A percentile compares a stretch with the other conserved stretches of the same genome.
Conservation (phyloP, 2,329 filamentous ascomycete genomes). For the Chalaropsis thielavioides region DNA sequence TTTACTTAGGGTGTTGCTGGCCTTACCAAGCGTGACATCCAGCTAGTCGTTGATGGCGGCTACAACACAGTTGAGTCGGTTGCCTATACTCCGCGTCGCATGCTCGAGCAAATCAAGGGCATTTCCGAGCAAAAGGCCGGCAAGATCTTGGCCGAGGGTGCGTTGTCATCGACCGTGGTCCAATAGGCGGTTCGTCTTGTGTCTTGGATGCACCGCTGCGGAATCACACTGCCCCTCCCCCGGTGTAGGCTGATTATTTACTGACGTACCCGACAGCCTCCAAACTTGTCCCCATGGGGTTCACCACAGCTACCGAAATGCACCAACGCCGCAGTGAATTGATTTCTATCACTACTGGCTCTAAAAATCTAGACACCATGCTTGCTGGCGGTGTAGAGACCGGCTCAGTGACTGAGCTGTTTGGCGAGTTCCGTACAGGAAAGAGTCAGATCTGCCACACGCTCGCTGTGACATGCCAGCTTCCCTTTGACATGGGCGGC, state of each 20-base stretch:
- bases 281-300: constrained; percentile 95
- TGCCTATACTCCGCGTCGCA: constrained; percentile 73
- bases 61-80: constrained; percentile 93
- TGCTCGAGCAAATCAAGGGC: constrained; percentile 89
- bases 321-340: constrained; percentile 91
- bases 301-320: constrained; percentile 98
- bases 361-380: constrained; percentile 90
- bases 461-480: constrained; percentile 90
- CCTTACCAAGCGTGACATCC: constrained; percentile 88
- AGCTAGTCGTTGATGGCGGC: constrained; percentile 78
- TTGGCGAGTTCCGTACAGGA: constrained; percentile 93
- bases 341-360: constrained; percentile 95
- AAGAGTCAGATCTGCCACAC: constrained; percentile 99
- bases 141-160: constrained; percentile 82
- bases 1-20: constrained; percentile 60
- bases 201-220: neutral
- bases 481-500: constrained; percentile 97
- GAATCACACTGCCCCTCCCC: neutral
- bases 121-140: constrained; percentile 94
- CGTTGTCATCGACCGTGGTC: constrained; percentile 20
- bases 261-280: constrained; percentile 44
- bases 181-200: neutral
- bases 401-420: constrained; percentile 93
- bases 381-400: constrained; percentile 92
- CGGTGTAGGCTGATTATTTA: neutral